phyloP scores from a whole-genome alignment of 2,329 filamentous ascomycete genomes.

The Alternaria burnsii region DNA sequence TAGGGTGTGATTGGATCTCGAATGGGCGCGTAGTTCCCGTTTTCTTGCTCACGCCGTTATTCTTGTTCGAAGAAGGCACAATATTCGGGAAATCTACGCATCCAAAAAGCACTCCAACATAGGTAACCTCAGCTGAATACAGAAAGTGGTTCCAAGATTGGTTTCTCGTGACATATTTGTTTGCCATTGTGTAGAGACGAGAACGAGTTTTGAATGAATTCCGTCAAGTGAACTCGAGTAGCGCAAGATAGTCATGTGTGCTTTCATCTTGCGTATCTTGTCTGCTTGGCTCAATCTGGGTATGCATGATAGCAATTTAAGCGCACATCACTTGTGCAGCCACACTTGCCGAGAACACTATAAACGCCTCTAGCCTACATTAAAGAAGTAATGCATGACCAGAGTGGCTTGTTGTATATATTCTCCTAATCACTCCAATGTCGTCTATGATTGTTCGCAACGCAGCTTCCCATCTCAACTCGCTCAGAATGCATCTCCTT shows the following conservation, averaged over 20 bases:
- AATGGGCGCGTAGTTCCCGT: too few species aligned
- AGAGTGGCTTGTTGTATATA: background rate
- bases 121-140: background rate
- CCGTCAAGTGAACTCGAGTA: background rate
- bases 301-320: background rate
- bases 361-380: background rate
- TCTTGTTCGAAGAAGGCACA: too few species aligned
- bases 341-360: conserved; percentile 1
- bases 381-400: background rate
- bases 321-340: background rate
- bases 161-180: background rate
- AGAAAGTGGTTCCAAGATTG: background rate
- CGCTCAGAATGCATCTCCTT: background rate
- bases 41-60: too few species aligned
- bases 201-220: background rate
- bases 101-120: too few species aligned
- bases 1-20: too few species aligned
- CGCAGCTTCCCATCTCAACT: background rate
- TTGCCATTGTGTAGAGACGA: background rate
- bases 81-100: too few species aligned
- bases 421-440: background rate
- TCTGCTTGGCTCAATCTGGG: background rate
- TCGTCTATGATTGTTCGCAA: background rate
- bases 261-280: background rate
- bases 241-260: background rate